These are phyloP conservation scores for Zygnema cylindricum DNA, from an alignment of 139 green algal genomes.

Conservation along the genomic window DNA sequence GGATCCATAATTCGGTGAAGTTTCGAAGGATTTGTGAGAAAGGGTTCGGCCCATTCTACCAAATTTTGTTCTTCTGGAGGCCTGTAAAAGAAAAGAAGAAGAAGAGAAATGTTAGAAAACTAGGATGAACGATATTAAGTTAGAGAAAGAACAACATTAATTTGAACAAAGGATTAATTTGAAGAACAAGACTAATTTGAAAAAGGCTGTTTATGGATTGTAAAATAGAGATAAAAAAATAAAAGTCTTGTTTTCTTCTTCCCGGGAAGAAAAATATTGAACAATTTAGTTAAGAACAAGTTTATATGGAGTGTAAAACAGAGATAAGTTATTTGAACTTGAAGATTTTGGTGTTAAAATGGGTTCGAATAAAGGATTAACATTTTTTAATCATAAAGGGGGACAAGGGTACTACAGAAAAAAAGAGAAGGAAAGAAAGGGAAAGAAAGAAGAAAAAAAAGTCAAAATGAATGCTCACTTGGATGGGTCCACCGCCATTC, in stretches of 20 bases:
- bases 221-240: too few relatives aligned
- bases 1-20: slow-evolving; percentile 48
- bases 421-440: background rate
- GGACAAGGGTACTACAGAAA: background rate
- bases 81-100: background rate
- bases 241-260: too few relatives aligned
- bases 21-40: background rate
- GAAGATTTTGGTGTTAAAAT: background rate
- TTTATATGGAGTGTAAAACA: background rate
- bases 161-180: background rate
- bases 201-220: too few relatives aligned
- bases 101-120: background rate
- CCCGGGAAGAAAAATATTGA: background rate
- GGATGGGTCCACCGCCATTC: slow-evolving; percentile 28
- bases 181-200: too few relatives aligned
- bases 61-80: slow-evolving; percentile 34
- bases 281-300: background rate
- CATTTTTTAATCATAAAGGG: background rate
- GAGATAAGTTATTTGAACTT: background rate
- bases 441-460: background rate
- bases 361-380: background rate
- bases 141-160: background rate
- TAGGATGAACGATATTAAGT: background rate
- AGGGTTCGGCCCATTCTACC: slow-evolving; percentile 41
- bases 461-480: background rate